Base-by-base conservation (phyloP, 176 grass and related monocot genomes). In the Tuctoria greenei region DNA sequence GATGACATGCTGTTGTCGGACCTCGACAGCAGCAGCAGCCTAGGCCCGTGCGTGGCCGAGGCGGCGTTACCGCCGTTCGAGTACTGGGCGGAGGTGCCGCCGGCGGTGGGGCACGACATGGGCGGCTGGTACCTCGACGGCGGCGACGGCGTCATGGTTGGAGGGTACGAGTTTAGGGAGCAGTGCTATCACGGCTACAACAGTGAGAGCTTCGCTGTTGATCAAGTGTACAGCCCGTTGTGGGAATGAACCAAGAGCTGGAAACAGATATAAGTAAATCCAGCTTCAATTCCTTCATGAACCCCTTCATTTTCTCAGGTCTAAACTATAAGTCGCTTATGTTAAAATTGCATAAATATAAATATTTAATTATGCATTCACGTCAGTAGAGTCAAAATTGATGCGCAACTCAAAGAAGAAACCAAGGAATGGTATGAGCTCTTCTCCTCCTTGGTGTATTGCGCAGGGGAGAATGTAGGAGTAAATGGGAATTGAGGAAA, bases 141-240 rank as follows among this genome's bases (percentile, higher is more conserved):
- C 26, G 66, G 60, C 62, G 79, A 76, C 35, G 60, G 80, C 25
- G 23, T 50, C 60, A n/a, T 78, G 31, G 62, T 69, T 8, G 79
- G 68, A 40, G 79, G 56, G 46, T 80, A 85, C 72, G 82, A 92
- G 73, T 73, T 75, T 55, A 86, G 74, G 58, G 86, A 89, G 21
- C 73, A 46, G 62, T 78, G 60, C 61, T 89, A 81, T 23, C 75
- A 82, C 74, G 43, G 57, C 16, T 82, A 78, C 36, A 15, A 78
- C 36, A 15, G 42, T 1, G 79, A 82, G 9, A 76, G 36, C 49
- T 20, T 61, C 45, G 4, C n/a, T 31, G 55, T 74, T 42, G 86
- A 93, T 76, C 86, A 85, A 61, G 73, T 79, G 81, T 86, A 89
- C 87, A 84, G 86, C 71, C 86, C 90, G 7, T 37, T 93, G 43